A percentile compares a stretch with the other conserved stretches of the same genome.
phyloP scores from a whole-genome alignment of 2,329 filamentous ascomycete genomes.

The Trichoderma atroviride region DNA sequence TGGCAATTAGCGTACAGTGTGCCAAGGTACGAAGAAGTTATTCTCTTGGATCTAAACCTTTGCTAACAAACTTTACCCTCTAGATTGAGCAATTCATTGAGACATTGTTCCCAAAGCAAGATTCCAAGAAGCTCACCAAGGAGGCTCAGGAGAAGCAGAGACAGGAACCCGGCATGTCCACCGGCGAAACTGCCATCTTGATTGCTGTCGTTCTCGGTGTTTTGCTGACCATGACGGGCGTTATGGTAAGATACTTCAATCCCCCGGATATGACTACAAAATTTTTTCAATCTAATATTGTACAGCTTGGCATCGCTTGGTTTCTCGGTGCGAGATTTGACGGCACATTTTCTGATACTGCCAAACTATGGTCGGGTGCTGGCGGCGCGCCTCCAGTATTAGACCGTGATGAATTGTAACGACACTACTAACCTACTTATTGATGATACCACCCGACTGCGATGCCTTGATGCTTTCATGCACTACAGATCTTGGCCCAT shows the following conservation, averaged over 20 bases:
- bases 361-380: conserved; percentile 20
- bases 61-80: conserved; percentile 39
- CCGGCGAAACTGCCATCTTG: conserved; percentile 67
- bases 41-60: conserved; percentile 28
- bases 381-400: conserved; percentile 34
- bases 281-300: conserved; percentile 4
- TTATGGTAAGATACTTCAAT: conserved; percentile 69
- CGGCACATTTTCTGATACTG: conserved; percentile 29
- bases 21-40: conserved; percentile 63
- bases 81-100: conserved; percentile 97
- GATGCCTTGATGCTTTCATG: conserved; percentile 24
- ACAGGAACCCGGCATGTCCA: conserved; percentile 51
- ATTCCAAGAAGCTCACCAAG: conserved; percentile 61
- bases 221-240: conserved; percentile 68
- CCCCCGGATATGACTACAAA: not conserved
- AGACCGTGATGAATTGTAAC: conserved; percentile 43
- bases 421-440: conserved; percentile 17
- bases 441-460: conserved; percentile 17
- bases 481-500: conserved; percentile 23
- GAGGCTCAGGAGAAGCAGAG: conserved; percentile 41
- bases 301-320: conserved; percentile 76
- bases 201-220: conserved; percentile 66
- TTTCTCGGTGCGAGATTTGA: conserved; percentile 83
- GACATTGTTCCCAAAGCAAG: conserved; percentile 83
- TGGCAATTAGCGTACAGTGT: conserved; percentile 88